phyloP scores from a whole-genome alignment of 1,284 basidiomycete genomes.

The Sporisorium reilianum region DNA sequence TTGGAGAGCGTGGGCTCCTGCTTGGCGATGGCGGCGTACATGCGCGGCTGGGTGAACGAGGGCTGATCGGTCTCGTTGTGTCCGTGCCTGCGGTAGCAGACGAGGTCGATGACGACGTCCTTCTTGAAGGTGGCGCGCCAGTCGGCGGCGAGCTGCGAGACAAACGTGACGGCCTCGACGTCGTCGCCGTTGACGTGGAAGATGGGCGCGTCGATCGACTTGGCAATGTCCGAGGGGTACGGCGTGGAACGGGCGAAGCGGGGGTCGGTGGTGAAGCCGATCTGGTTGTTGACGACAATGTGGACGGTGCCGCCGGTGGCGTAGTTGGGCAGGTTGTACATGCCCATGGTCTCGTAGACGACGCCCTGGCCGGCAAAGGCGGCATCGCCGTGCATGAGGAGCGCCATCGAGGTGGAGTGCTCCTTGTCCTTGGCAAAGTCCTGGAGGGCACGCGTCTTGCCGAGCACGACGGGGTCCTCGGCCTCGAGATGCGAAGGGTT shows the following conservation, averaged over 20 bases:
- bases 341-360: constrained; percentile 99
- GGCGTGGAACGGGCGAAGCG: constrained; percentile 97
- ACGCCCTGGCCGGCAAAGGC: constrained; percentile 98
- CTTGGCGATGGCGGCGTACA: constrained; percentile 97
- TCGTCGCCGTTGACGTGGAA: constrained; percentile 99
- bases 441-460: constrained; percentile 96
- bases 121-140: constrained; percentile 99
- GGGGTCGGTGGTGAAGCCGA: constrained; percentile 99
- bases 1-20: constrained; percentile 91
- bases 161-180: constrained; percentile 92
- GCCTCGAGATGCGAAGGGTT: constrained; percentile 99
- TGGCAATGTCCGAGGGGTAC: constrained; percentile 99
- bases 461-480: constrained; percentile 95
- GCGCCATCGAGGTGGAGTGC: constrained; percentile 77
- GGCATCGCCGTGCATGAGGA: constrained; percentile 96
- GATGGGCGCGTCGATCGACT: constrained; percentile 97
- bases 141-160: constrained; percentile 96
- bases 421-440: constrained; percentile 89
- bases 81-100: constrained; percentile 98
- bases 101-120: constrained; percentile 97
- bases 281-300: constrained; percentile 99
- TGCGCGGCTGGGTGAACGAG: constrained; percentile 96
- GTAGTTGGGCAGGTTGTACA: constrained; percentile 94
- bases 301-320: constrained; percentile 98
- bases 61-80: constrained; percentile 99